These are phyloP conservation scores for Fraxinus velutina DNA, from an alignment of 305 asterid genomes.

Conservation along the genomic window DNA sequence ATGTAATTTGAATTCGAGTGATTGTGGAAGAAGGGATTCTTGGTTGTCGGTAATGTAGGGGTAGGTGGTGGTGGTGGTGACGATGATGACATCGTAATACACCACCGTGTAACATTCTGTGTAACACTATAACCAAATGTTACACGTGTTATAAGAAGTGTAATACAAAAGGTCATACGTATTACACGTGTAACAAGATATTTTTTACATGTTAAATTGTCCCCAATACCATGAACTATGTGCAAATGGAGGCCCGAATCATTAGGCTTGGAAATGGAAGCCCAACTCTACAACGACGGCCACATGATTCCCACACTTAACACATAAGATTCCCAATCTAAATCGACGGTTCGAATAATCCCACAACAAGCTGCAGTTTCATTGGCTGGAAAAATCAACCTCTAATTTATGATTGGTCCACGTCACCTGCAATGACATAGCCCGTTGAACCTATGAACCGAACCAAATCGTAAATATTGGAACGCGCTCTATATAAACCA, in stretches of 20 bases:
- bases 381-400: slow-evolving; percentile 26
- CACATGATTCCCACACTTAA: neutral
- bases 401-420: slow-evolving; percentile 34
- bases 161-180: neutral
- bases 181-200: neutral
- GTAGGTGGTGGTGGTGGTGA: neutral
- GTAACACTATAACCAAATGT: neutral
- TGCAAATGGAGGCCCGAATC: neutral
- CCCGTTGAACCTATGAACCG: neutral
- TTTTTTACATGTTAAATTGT: neutral
- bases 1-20: neutral
- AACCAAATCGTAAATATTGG: neutral
- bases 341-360: slow-evolving; percentile 25
- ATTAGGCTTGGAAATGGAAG: slow-evolving; percentile 11
- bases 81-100: neutral
- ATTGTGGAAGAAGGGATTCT: neutral
- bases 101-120: neutral
- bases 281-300: neutral
- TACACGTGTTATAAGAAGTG: neutral
- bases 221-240: neutral
- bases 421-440: slow-evolving; percentile 28
- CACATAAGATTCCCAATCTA: neutral
- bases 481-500: neutral
- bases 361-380: slow-evolving; percentile 20
- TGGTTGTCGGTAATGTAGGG: neutral